phyloP scores from a whole-genome alignment of 225 moss, liverwort and hornwort genomes.

The Pseudisothecium myosuroides region DNA sequence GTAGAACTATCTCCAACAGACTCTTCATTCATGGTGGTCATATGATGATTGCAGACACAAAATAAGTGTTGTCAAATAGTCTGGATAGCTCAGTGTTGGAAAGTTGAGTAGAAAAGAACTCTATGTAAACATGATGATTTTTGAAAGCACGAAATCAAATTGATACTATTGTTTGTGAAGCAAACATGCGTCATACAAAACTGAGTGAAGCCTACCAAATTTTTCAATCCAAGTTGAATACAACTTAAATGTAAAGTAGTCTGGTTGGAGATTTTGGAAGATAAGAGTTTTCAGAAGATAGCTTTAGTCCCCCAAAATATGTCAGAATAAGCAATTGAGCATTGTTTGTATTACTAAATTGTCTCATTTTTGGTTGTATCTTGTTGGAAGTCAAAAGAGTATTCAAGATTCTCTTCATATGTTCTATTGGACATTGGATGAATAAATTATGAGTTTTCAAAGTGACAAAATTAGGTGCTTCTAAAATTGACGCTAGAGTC shows the following conservation, averaged over 20 bases:
- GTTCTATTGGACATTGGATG: neutral
- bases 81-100: neutral
- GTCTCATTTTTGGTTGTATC: neutral
- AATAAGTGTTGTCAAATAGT: neutral
- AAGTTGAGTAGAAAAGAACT: neutral
- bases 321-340: neutral
- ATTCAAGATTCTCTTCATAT: neutral
- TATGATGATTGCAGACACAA: no score
- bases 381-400: neutral
- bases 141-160: neutral
- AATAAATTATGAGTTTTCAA: neutral
- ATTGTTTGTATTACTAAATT: neutral
- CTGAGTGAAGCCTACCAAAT: neutral
- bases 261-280: neutral
- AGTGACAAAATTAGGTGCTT: neutral
- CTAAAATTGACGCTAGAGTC: no score
- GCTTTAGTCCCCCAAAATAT: no score
- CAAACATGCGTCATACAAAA: neutral
- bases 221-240: neutral
- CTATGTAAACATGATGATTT: neutral
- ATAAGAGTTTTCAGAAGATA: no score
- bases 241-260: neutral
- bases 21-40: no score
- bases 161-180: neutral
- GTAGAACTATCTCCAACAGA: no score